A percentile compares a stretch with the other conserved stretches of the same genome.
phyloP scores from a whole-genome alignment of 2,329 filamentous ascomycete species.

The Apiospora phragmitis region DNA sequence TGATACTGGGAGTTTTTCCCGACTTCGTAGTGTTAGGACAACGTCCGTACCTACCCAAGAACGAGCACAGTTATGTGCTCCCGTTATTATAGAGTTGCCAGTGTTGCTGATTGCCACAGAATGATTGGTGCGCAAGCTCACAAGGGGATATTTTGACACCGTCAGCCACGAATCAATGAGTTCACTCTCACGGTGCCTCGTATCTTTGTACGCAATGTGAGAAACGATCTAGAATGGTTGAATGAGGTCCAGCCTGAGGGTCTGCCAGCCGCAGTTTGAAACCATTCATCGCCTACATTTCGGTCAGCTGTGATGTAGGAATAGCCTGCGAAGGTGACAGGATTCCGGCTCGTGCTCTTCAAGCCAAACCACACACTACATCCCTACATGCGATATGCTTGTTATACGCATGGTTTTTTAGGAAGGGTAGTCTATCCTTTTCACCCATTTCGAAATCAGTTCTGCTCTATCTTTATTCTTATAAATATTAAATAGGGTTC shows the following conservation, averaged over 20 bases:
- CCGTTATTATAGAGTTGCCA: background rate
- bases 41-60: background rate
- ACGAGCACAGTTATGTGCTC: background rate
- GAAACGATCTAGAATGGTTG: background rate
- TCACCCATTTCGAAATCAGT: too few species aligned
- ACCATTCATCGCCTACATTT: background rate
- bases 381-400: too few species aligned
- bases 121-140: background rate
- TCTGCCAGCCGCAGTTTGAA: background rate
- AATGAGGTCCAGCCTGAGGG: background rate
- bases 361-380: too few species aligned
- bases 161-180: background rate
- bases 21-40: background rate
- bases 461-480: too few species aligned
- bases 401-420: too few species aligned
- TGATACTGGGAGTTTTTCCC: background rate
- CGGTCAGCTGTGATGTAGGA: background rate
- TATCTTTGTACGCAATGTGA: background rate
- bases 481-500: too few species aligned
- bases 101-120: constrained; percentile 5
- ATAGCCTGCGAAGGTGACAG: background rate
- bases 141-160: background rate
- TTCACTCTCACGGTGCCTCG: background rate
- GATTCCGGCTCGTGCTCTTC: background rate
- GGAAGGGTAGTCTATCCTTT: too few species aligned